Percentiles rank a stretch among this genome's conserved stretches.
Evolutionary conservation across 2,329 filamentous ascomycete species (phyloP).

Genomic region (Botrytis sinoallii): DNA sequence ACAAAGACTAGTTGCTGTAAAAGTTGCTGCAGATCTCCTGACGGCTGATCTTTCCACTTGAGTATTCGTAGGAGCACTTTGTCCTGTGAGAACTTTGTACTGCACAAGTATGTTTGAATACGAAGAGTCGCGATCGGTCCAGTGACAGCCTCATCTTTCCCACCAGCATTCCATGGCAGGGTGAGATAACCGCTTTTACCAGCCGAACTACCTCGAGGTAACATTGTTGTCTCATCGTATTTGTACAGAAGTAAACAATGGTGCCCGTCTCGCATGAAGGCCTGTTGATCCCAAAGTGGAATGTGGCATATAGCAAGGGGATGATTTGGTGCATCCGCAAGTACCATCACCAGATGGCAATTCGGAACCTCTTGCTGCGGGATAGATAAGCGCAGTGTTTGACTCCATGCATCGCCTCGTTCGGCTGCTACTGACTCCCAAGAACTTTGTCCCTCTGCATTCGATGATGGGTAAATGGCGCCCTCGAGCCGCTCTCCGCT

Average conservation of each 20-base stretch:
- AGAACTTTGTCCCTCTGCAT: conserved; percentile 71
- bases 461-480: conserved; percentile 85
- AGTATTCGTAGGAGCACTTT: conserved; percentile 78
- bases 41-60: conserved; percentile 76
- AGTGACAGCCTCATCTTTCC: conserved; percentile 66
- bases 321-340: conserved; percentile 80
- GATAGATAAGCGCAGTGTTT: conserved; percentile 80
- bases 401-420: conserved; percentile 79
- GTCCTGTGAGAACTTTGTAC: conserved; percentile 92
- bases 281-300: conserved; percentile 87
- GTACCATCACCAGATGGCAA: conserved; percentile 83
- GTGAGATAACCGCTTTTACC: conserved; percentile 85
- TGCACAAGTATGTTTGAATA: conserved; percentile 84
- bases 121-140: conserved; percentile 77
- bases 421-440: conserved; percentile 85
- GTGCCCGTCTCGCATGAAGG: conserved; percentile 81
- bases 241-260: conserved; percentile 83
- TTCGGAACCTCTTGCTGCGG: conserved; percentile 75
- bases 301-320: conserved; percentile 92
- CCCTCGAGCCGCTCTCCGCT: conserved; percentile 80
- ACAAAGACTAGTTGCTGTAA: conserved; percentile 87
- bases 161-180: conserved; percentile 72
- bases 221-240: conserved; percentile 86
- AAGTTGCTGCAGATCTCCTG: conserved; percentile 68
- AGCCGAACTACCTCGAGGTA: conserved; percentile 54